phyloP scores from a whole-genome alignment of 495 filamentous ascomycete species.

The Usnea hakonensis region DNA sequence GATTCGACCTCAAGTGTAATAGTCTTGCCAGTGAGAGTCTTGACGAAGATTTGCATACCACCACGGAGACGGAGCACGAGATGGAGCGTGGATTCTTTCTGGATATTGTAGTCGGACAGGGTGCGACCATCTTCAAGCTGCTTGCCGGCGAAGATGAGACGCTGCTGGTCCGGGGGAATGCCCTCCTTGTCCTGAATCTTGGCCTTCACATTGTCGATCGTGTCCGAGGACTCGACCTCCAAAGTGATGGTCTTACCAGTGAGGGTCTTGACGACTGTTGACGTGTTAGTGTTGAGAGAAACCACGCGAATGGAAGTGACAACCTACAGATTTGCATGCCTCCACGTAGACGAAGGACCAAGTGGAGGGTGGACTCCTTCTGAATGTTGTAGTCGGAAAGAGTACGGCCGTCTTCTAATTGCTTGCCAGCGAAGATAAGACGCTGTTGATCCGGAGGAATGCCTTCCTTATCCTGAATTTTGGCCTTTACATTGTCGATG shows the following conservation, averaged over 20 bases:
- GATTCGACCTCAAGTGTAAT: slow-evolving; percentile 66
- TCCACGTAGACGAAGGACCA: slow-evolving; percentile 95
- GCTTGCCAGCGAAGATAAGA: slow-evolving; percentile 97
- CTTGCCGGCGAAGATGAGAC: slow-evolving; percentile 65
- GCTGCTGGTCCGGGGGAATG: slow-evolving; percentile 71
- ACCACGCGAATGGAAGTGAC: neutral
- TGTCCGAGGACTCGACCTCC: slow-evolving; percentile 92
- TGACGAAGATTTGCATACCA: slow-evolving; percentile 71
- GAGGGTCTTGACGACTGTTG: slow-evolving; percentile 71
- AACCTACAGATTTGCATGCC: slow-evolving; percentile 96
- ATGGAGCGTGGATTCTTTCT: slow-evolving; percentile 65
- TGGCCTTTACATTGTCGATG: slow-evolving; percentile 97
- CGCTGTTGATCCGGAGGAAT: slow-evolving; percentile 98
- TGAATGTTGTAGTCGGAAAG: slow-evolving; percentile 98
- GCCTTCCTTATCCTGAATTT: slow-evolving; percentile 99
- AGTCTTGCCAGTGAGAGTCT: slow-evolving; percentile 65
- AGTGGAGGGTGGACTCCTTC: slow-evolving; percentile 92
- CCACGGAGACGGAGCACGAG: slow-evolving; percentile 63
- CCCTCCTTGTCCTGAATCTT: slow-evolving; percentile 77
- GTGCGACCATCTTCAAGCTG: slow-evolving; percentile 66
- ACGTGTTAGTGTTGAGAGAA: slow-evolving; percentile 19
- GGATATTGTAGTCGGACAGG: slow-evolving; percentile 66
- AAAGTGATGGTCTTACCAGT: slow-evolving; percentile 98
- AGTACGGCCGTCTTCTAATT: slow-evolving; percentile 94
- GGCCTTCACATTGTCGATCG: slow-evolving; percentile 90